Percentiles rank a stretch among this genome's conserved stretches.
Evolutionary conservation across 176 grass and related monocot genomes (phyloP).

Genomic region (Areca catechu): DNA sequence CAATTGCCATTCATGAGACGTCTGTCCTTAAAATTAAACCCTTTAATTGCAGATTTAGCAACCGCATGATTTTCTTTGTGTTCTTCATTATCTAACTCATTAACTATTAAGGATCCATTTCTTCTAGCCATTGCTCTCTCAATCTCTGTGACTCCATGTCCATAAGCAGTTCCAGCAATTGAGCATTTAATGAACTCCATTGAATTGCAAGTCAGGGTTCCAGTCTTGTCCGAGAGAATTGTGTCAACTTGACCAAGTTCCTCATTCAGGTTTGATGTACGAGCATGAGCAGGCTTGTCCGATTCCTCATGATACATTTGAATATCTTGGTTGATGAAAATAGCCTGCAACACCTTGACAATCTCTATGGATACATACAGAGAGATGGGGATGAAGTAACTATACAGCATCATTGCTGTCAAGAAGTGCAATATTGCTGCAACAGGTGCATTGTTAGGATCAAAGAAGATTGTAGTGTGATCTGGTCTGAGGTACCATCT

Average conservation of each 20-base stretch:
- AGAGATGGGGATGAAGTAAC: conserved; percentile 89
- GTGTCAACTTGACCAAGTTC: conserved; percentile 89
- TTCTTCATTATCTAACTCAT: conserved; percentile 7
- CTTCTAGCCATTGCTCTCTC: conserved; percentile 65
- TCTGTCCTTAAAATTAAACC: conserved; percentile 81
- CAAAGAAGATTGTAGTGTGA: conserved; percentile 32
- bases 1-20: conserved; percentile 73
- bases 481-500: conserved; percentile 86
- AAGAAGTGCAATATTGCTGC: conserved; percentile 56
- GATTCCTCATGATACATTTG: conserved; percentile 78
- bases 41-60: conserved; percentile 35
- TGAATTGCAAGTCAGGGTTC: conserved; percentile 86
- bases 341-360: conserved; percentile 71
- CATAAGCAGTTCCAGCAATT: conserved; percentile 69
- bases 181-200: conserved; percentile 99
- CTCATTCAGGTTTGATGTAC: conserved; percentile 89
- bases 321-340: conserved; percentile 78
- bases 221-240: conserved; percentile 83
- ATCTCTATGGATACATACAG: conserved; percentile 94
- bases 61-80: not conserved
- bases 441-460: conserved; percentile 23
- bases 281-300: conserved; percentile 61
- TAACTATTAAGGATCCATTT: conserved; percentile 32
- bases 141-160: conserved; percentile 58
- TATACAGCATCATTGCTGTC: conserved; percentile 79